Conservation (phyloP, 2,329 filamentous ascomycete species). For the Ascochyta clinopodiicola region DNA sequence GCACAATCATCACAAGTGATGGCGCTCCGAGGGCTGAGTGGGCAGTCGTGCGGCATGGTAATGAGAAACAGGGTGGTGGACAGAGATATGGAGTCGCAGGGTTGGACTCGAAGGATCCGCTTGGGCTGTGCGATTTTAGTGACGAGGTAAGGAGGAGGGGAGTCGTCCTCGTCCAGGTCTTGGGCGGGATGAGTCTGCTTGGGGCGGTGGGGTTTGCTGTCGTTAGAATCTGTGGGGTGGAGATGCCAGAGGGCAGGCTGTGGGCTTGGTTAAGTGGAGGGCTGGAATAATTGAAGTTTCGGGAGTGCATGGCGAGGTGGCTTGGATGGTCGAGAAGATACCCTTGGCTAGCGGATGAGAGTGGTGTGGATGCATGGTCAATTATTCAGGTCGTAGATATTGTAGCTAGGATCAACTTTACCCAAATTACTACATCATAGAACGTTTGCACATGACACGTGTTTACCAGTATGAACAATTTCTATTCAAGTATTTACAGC, state of each 20-base stretch:
- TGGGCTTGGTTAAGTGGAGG: slow-evolving; percentile 36
- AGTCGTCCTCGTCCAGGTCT: slow-evolving; percentile 72
- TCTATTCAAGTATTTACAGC: background rate
- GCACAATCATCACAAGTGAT: slow-evolving; percentile 35
- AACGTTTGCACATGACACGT: too few species aligned
- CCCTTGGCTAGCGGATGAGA: background rate
- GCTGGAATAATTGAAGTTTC: slow-evolving; percentile 4
- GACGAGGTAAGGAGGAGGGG: slow-evolving; percentile 70
- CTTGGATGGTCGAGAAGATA: background rate
- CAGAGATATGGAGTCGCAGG: slow-evolving; percentile 35
- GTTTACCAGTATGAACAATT: too few species aligned
- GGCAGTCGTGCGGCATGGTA: slow-evolving; percentile 39
- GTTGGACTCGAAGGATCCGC: slow-evolving; percentile 72
- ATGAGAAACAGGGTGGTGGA: slow-evolving; percentile 31
- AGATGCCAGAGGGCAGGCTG: slow-evolving; percentile 35
- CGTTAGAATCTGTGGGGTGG: slow-evolving; percentile 46
- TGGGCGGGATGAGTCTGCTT: slow-evolving; percentile 76
- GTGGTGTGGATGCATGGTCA: background rate
- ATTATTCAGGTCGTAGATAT: background rate
- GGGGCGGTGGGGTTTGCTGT: slow-evolving; percentile 69
- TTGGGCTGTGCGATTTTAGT: slow-evolving; percentile 75
- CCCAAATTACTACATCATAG: too few species aligned
- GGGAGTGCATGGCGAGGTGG: background rate
- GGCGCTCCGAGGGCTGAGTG: slow-evolving; percentile 42
- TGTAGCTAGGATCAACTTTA: background rate